phyloP scores from a whole-genome alignment of 805 yeast species.

The Candida koratica region DNA sequence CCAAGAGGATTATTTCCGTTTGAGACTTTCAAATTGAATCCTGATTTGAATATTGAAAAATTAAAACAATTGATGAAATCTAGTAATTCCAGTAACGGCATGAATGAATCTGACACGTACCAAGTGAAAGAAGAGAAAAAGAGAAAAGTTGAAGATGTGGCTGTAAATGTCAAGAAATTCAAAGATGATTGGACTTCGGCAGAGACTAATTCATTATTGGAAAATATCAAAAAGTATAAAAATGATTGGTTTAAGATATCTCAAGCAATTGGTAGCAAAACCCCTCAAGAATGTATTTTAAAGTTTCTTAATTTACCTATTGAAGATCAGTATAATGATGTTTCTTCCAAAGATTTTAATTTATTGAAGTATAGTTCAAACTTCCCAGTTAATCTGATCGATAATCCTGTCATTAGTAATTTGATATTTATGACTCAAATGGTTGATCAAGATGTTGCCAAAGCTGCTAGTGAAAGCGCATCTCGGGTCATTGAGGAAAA shows the following conservation, averaged over 20 bases:
- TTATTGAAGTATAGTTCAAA: constrained; percentile 80
- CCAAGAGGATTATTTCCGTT: constrained; percentile 93
- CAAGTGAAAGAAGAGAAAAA: constrained; percentile 1
- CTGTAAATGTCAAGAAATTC: constrained; percentile 19
- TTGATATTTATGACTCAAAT: constrained; percentile 80
- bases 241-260: constrained; percentile 82
- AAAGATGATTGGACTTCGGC: constrained; percentile 61
- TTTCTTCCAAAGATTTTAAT: constrained; percentile 50
- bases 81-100: not conserved
- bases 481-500: constrained; percentile 46
- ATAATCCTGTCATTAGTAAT: constrained; percentile 93
- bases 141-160: not conserved
- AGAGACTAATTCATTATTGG: constrained; percentile 57
- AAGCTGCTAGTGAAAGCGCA: constrained; percentile 71
- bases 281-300: constrained; percentile 75
- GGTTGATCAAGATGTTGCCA: constrained; percentile 82
- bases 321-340: constrained; percentile 65
- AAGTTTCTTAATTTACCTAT: constrained; percentile 77
- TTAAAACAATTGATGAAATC: constrained; percentile 25
- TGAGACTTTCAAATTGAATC: constrained; percentile 69
- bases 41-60: constrained; percentile 43
- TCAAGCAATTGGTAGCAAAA: constrained; percentile 57
- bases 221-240: constrained; percentile 57
- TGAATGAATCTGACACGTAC: not conserved
- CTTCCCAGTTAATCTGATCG: constrained; percentile 78